Evolutionary conservation across 257 asterid genomes (phyloP), one percentile per base, ranked within the genome.

Genomic region (Solanum tacnaense): DNA sequence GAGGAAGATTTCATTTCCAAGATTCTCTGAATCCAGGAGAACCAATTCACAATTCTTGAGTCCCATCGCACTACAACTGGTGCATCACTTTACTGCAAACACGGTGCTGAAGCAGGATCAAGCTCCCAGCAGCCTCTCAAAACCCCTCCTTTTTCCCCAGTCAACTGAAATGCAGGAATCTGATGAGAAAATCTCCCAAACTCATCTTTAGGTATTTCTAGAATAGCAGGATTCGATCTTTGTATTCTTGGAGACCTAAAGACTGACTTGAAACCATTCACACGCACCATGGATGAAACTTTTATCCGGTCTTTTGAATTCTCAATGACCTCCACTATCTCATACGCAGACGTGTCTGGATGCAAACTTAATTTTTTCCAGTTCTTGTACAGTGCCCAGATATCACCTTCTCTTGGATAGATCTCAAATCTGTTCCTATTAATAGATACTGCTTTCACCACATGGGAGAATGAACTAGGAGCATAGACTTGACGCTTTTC

Each of bases 121-220:
- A 91, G 89, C 91, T 87, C 89, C 91, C 89, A 90, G 39, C 79
- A 73, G 49, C 93, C 89, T 52, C 38, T 73, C 44, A 86, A 83
- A 46, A 15, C 67, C 71, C 88, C 89, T n/a, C 89, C 91, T 34
- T 49, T 60, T 78, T 88, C 90, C 7, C 82, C 70, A 7, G 88
- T 86, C 16, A 88, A 56, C 83, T 20, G 82, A 86, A 86, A 85
- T 32, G 91, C 89, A 20, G 92, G 91, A 21, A 86, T 83, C 92
- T 86, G 89, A 84, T 90, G 92, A 8, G 91, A 90, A 38, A 91
- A 91, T 79, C 89, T 88, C 39, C 82, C 84, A 2, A 87, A 5
- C 84, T 91, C 92, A 3, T 62, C 60, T 38, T 34, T 71, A 13
- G 27, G 49, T 31, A 91, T 72, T 32, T 86, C 89, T 36, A 87